Conservation (phyloP, 805 yeast species). For the Wickerhamomyces xylosicus region DNA sequence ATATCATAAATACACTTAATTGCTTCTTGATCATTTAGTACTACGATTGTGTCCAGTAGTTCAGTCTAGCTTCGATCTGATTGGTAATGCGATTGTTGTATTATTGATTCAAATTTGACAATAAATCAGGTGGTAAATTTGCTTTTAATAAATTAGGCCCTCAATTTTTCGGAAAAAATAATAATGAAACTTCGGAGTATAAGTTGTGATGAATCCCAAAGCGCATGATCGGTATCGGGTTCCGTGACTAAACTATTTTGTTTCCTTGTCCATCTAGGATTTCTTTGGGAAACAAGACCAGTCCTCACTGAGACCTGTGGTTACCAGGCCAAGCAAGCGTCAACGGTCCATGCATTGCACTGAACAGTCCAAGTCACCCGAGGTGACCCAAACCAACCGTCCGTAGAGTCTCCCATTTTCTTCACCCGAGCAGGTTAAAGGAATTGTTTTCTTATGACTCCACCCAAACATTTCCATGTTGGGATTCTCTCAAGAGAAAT, state of each 20-base stretch:
- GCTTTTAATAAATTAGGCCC: too few relatives aligned
- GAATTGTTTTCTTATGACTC: conserved; percentile 38
- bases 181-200: neutral
- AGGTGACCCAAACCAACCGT: conserved; percentile 36
- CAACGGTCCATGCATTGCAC: conserved; percentile 49
- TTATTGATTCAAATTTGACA: too few relatives aligned
- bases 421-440: neutral
- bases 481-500: conserved; percentile 46
- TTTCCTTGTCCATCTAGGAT: too few relatives aligned
- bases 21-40: too few relatives aligned
- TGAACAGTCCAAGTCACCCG: conserved; percentile 30
- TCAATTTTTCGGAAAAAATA: too few relatives aligned
- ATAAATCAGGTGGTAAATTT: too few relatives aligned
- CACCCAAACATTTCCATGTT: conserved; percentile 49
- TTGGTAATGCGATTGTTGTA: too few relatives aligned
- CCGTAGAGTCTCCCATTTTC: conserved; percentile 46
- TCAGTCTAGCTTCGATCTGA: too few relatives aligned
- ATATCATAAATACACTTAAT: too few relatives aligned
- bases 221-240: neutral
- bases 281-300: too few relatives aligned
- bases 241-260: neutral
- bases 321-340: neutral
- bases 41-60: too few relatives aligned
- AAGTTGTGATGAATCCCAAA: conserved; percentile 9
- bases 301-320: too few relatives aligned